Conservation (phyloP, 31 red algal genomes). For the Bonnemaisonia californica region DNA sequence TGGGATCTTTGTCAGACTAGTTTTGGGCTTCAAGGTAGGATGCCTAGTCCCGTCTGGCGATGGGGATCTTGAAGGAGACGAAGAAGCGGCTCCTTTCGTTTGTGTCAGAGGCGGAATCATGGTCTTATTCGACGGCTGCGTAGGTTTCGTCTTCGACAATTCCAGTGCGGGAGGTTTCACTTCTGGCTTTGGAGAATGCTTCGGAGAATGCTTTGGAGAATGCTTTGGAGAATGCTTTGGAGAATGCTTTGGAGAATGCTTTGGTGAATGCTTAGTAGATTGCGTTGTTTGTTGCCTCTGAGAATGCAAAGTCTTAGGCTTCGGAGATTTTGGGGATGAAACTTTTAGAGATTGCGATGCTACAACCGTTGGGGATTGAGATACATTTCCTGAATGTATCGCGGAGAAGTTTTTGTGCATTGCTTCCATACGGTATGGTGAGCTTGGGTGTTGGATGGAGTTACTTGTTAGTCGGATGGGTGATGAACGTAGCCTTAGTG, state of each 20-base stretch:
- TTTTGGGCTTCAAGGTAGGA: neutral
- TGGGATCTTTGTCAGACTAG: neutral
- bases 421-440: neutral
- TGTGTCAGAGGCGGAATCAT: neutral
- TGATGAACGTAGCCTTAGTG: conserved; percentile 35
- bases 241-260: neutral
- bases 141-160: neutral
- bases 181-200: neutral
- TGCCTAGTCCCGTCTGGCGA: neutral
- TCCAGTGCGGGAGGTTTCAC: neutral
- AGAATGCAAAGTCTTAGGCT: neutral
- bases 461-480: neutral
- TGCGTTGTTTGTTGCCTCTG: neutral
- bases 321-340: neutral
- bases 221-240: neutral
- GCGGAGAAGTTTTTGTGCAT: no score
- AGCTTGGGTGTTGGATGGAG: neutral
- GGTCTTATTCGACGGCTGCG: neutral
- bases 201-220: neutral
- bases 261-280: neutral
- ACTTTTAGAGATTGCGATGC: neutral
- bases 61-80: neutral
- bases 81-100: neutral
- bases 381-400: no score
- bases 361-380: no score